Evolutionary conservation across 2,329 filamentous ascomycete genomes (phyloP).

Genomic region (Aschersonia sp.): DNA sequence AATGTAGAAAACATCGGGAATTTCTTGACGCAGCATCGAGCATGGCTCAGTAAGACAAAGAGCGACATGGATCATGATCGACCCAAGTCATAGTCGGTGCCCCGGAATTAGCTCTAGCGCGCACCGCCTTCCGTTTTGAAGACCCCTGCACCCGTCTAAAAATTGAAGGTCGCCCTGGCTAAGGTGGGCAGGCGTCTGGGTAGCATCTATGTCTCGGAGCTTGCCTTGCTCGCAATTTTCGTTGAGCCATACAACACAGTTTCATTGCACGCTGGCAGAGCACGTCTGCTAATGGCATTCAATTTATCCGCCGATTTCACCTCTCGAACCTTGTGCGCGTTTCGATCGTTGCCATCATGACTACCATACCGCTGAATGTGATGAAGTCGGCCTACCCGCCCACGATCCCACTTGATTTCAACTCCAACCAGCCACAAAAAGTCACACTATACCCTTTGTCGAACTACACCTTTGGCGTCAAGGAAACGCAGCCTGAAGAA

Average conservation of each 20-base stretch:
- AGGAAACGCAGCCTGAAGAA: slow-evolving; percentile 95
- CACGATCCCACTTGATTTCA: slow-evolving; percentile 68
- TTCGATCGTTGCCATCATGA: slow-evolving; percentile 39
- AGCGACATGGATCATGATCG: neutral
- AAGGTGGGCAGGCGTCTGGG: too few species aligned
- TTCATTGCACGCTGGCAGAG: too few species aligned
- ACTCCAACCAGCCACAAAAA: slow-evolving; percentile 74
- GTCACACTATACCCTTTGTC: slow-evolving; percentile 89
- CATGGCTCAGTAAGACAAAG: neutral
- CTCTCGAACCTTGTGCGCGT: too few species aligned
- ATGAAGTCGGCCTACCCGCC: slow-evolving; percentile 70
- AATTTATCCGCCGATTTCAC: too few species aligned
- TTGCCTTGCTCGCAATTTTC: neutral
- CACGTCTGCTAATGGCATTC: too few species aligned
- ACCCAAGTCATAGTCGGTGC: neutral
- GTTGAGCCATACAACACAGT: neutral
- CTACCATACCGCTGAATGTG: slow-evolving; percentile 63
- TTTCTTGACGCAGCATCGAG: too few species aligned
- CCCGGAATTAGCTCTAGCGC: neutral
- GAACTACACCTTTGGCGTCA: slow-evolving; percentile 98
- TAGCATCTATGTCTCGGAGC: neutral
- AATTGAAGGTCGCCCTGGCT: too few species aligned
- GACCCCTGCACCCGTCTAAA: too few species aligned
- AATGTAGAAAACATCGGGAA: too few species aligned
- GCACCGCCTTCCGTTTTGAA: neutral